Evolutionary conservation across 2,329 filamentous ascomycete species (phyloP), one percentile per base, ranked within the genome.

Genomic region (Talaromyces sp.): DNA sequence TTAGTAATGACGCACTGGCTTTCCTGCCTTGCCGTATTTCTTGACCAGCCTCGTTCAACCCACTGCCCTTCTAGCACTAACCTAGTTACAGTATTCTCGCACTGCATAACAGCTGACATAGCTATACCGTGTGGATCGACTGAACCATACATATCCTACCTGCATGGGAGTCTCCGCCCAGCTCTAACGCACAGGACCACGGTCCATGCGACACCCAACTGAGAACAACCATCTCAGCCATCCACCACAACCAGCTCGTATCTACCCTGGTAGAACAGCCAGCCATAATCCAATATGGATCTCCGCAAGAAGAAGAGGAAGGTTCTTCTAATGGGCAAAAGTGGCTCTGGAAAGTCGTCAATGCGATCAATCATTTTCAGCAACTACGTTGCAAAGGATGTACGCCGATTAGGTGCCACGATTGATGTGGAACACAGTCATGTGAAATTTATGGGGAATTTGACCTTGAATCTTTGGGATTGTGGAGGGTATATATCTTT

Each of bases 331-430:
- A 93, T 93, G 95, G 95, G 95, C 71, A 97, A 97, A 82, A 96
- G 92, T 68, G 95, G 95, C 63, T 97, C 94, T 0, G 95, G 95
- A 63, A 99, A 99, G 81, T 97, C 93, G 48, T 97, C 93, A 64
- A 99, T 99, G 95, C 87, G 95, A 69, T 95, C 91, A 74, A 98
- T 99, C 75, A 97, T 99, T 77, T 99, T 99, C 81, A 97, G 92
- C 83, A 98, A 98, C 79, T 98, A 97, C 77, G 93, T 98, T 69
- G 95, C 95, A 64, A 93, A 96, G 75, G 95, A 99, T 78, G 97
- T 97, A 7, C 86, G 95, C 45, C 84, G 95, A 65, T 83, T 99
- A 64, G 95, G 95, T 70, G 95, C 95, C 1, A 99, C 95, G 13
- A 98, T 99, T 75, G 95, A 99, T 76, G 95, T 99, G 67, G 95